phyloP scores from a whole-genome alignment of 2,329 filamentous ascomycete species.

The Penicillium sp. region DNA sequence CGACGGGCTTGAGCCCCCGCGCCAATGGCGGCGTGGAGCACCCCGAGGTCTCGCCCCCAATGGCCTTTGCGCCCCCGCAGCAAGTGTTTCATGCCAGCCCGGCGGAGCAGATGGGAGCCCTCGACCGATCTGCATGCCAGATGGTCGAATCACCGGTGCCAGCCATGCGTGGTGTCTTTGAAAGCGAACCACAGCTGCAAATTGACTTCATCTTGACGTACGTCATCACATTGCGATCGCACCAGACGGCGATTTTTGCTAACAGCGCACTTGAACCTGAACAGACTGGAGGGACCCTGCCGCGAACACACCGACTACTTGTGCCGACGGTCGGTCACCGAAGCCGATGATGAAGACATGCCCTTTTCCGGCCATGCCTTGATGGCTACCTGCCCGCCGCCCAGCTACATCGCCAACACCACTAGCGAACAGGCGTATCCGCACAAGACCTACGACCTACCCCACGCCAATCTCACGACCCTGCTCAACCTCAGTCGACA shows the following conservation, averaged over 20 bases:
- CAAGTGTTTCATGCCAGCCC: constrained; percentile 23
- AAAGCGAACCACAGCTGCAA: constrained; percentile 46
- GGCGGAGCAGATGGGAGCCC: constrained; percentile 24
- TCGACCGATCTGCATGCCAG: constrained; percentile 25
- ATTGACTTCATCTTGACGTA: constrained; percentile 50
- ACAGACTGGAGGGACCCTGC: constrained; percentile 56
- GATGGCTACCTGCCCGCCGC: constrained; percentile 87
- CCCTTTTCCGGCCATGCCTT: constrained; percentile 78
- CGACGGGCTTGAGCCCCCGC: constrained; percentile 32
- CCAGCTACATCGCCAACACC: constrained; percentile 56
- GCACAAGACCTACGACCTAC: constrained; percentile 76
- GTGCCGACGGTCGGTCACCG: constrained; percentile 69
- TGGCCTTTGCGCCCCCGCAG: constrained; percentile 24
- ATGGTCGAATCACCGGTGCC: constrained; percentile 20
- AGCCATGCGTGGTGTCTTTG: constrained; percentile 42
- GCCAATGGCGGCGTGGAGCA: constrained; percentile 27
- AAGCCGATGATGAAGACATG: constrained; percentile 60
- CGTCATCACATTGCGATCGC: constrained; percentile 17
- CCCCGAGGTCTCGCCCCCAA: constrained; percentile 28
- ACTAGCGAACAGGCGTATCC: constrained; percentile 55
- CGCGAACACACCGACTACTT: constrained; percentile 68
- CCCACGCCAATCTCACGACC: constrained; percentile 71
- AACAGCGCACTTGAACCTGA: background rate
- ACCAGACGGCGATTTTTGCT: background rate
- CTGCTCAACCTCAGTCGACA: constrained; percentile 80